Base-by-base conservation (phyloP, 768 basidiomycete genomes). In the Piloderma croceum region DNA sequence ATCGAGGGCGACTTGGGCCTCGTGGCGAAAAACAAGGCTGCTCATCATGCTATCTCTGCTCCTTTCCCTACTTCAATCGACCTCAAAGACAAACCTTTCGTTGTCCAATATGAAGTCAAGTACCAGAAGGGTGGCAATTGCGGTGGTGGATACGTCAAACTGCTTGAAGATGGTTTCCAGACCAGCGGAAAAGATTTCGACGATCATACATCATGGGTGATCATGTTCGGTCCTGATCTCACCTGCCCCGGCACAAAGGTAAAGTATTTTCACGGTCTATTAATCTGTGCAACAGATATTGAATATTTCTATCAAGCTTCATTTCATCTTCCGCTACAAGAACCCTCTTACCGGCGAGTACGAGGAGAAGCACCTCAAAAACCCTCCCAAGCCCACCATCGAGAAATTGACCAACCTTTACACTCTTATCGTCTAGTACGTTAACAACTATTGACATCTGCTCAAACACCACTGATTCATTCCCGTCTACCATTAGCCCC, bases 311-410 rank as follows among this genome's bases (percentile, higher is more conserved):
- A 13, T 34, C 36, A 7, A 93, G 88, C 72, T 97, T 37, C 96
- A 99, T 75, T 97, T 99, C 68, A 99, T 99, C 69, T 94, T 99
- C 90, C 89, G 92, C 54, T 87, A 97, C 75, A 81, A 84, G 71
- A 93, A 80, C 72, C 94, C 96, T 24, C 75, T 85, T 54, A 90
- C 86, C 33, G 90, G 90, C 52, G 90, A 91, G 56, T 78, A 76
- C 49, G 96, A 98, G 67, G 96, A 99, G 79, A 98, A 99, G 67
- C 96, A 99, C 66, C 81, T 98, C 45, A 77, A 70, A 39, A 59
- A 73, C 44, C 73, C 92, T 46, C 93, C 91, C 44, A 74, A 73
- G 43, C 94, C 94, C 34, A 70, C 81, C 48, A 90, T 94, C 54
- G 84, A 82, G 63, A 97, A 94, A 70, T 70, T 79, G 40, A 88